Base-by-base conservation (phyloP, 129 eudicot genomes). In the Glebionis coronaria region DNA sequence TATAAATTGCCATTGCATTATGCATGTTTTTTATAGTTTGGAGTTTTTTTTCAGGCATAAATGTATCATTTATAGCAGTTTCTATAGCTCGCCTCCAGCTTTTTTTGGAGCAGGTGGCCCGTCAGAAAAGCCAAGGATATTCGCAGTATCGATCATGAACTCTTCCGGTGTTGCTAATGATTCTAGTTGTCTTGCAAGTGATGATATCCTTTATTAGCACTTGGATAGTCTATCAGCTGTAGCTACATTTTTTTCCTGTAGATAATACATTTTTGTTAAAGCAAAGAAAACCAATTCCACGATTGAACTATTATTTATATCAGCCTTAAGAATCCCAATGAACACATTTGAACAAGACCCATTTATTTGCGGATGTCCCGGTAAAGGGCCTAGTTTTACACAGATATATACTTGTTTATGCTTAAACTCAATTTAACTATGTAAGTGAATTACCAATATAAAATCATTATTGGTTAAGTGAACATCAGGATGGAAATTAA, bases 91-190 rank as follows among this genome's bases (percentile, higher is more conserved):
- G 1, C 40, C 69, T 25, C 73, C 72, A n/a, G 69, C 68, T 66
- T 65, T 78, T 20, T 92, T 78, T 20, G 96, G 10, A 19, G 70
- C 77, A 18, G 68, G 20, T 12, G 87, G 25, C 38, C 74, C 76
- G 69, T 45, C 71, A 40, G 84, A 74, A 35, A 81, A 68, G 19
- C 80, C 84, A 11, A 88, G 90, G 69, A 86, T 67, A 72, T 82
- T 86, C 57, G 88, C 70, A 8, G 94, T 86, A 56, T 89, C 96
- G 12, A 78, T 83, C 47, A 89, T 65, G 70, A 89, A 89, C 76
- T 86, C 96, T 72, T 89, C 96, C 3, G 86, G 71, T 54, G 94
- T 89, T 23, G 96, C 94, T 63, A 89, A 79, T 42, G 95, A 90
- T 60, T 86, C 71, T 14, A 90, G 67, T 51, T 82, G 88, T 65